Base-by-base conservation (phyloP, 352 stramenopile genomes). In the Phytophthora colocasiae region DNA sequence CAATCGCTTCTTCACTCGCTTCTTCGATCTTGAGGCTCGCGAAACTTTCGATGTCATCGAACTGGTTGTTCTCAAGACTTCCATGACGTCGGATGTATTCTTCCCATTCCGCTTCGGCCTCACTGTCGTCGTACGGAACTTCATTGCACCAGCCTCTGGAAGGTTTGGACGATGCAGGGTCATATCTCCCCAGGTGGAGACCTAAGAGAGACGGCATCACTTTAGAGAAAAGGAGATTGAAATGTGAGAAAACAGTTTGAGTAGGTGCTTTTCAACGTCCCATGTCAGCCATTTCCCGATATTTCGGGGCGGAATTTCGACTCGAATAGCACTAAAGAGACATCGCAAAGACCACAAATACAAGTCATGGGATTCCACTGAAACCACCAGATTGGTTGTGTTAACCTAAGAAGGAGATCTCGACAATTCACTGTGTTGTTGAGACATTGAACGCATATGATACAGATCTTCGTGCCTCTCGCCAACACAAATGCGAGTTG, bases 131-230 rank as follows among this genome's bases (percentile, higher is more conserved):
- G 27, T 48, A 66, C n/a, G 63, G 63, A 29, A 68, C 24, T 12
- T 71, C 50, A 22, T 68, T 71, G 57, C 57, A 62, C 63, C 63
- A 71, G 34, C 63, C 63, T 29, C 32, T 58, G 11, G 57, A 63
- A 39, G 59, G 65, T 31, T 68, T 64, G 14, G 59, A 65, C 5
- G 58, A 7, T 31, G 44, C 12, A 12, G 52, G 65, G 27, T 73
- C 58, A 46, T 59, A 72, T 45, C 58, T 58, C 4, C 52, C 40
- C 7, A 58, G 14, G 4, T 22, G 44, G 36, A 73, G 40, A 15
- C 65, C 51, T n/a, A 69, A 46, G 2, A 73, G 40, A 39, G 65
- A 73, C 32, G 65, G 58, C 65, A 73, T 73, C 40, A 43, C 58
- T n/a, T n/a, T 22, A 22, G 22, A 22, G 22, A 60, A 54, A 48